These are phyloP conservation scores for Nigrograna mackinnonii DNA, from an alignment of 2,329 filamentous ascomycete species.

Conservation along the genomic window DNA sequence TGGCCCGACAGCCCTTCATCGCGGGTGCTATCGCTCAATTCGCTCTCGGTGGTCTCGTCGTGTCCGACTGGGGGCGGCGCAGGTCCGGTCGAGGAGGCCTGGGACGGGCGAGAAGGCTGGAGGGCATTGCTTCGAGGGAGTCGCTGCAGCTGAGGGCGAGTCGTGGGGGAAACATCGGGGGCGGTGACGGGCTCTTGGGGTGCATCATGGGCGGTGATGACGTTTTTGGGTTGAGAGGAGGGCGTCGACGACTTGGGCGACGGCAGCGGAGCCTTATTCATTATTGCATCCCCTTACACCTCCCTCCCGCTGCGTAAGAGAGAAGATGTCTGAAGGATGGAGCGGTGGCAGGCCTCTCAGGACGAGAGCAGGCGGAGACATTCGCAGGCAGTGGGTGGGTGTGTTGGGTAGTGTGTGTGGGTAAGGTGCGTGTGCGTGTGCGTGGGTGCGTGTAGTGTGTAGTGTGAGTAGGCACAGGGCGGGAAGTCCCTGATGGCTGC, in stretches of 20 bases:
- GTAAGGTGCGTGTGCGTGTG: neutral
- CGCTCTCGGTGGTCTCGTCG: constrained; percentile 23
- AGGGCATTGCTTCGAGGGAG: constrained; percentile 19
- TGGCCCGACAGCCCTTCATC: constrained; percentile 9
- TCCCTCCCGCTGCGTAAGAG: constrained; percentile 18
- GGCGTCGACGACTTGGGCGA: constrained; percentile 22
- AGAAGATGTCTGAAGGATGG: constrained; percentile 15
- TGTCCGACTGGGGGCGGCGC: constrained; percentile 6
- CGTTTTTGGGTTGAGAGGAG: constrained; percentile 7
- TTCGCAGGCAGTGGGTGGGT: constrained; percentile 5
- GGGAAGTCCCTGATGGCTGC: constrained; percentile 1
- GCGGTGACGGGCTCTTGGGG: constrained; percentile 10
- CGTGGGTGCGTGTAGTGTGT: constrained; percentile 4
- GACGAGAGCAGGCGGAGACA: constrained; percentile 11
- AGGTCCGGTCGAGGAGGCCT: constrained; percentile 3
- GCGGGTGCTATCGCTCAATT: constrained; percentile 13
- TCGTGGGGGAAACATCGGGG: constrained; percentile 9
- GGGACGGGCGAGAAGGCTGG: constrained; percentile 2
- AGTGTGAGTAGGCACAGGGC: constrained; percentile 3
- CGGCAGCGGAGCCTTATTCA: constrained; percentile 27
- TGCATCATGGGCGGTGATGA: constrained; percentile 8
- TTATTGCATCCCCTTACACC: constrained; percentile 30
- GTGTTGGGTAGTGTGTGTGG: constrained; percentile 6
- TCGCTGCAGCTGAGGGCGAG: constrained; percentile 33
- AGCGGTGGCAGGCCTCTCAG: constrained; percentile 12